Evolutionary conservation across 257 asterid species (phyloP).

Genomic region (Solanum clarkiae): DNA sequence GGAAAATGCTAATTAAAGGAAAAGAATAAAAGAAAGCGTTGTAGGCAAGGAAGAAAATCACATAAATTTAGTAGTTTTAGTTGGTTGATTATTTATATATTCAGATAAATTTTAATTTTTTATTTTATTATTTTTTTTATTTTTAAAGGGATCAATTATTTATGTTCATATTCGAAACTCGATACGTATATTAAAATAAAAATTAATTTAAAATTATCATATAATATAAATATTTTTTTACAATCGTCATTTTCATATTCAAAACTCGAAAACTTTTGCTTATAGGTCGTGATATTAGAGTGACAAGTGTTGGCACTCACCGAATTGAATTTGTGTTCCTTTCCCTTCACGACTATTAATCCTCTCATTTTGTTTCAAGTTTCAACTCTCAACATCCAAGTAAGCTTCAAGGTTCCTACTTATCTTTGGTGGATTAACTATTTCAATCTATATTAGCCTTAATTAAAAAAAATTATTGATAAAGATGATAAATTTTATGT

Average conservation of each 20-base stretch:
- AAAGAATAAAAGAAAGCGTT: not conserved
- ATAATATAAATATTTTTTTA: not conserved
- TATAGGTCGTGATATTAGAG: not conserved
- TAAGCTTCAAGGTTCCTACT: not conserved
- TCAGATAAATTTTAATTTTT: too few species aligned
- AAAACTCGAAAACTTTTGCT: not conserved
- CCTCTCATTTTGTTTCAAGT: not conserved
- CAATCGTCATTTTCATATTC: not conserved
- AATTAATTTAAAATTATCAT: fast-evolving
- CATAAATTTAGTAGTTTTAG: too few species aligned
- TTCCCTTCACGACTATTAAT: not conserved
- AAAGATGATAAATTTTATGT: not conserved
- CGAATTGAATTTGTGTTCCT: not conserved
- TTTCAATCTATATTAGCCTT: not conserved
- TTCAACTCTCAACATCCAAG: not conserved
- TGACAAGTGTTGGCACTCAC: not conserved
- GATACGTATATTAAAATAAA: fast-evolving
- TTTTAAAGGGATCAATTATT: not conserved
- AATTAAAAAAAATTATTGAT: fast-evolving
- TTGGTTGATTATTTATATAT: too few species aligned
- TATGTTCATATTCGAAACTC: fast-evolving
- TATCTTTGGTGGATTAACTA: too few species aligned
- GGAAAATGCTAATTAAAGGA: not conserved
- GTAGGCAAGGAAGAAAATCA: not conserved
- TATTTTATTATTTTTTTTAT: too few species aligned